phyloP scores from a whole-genome alignment of 2,329 filamentous ascomycete genomes.

The Zasmidium angulare region DNA sequence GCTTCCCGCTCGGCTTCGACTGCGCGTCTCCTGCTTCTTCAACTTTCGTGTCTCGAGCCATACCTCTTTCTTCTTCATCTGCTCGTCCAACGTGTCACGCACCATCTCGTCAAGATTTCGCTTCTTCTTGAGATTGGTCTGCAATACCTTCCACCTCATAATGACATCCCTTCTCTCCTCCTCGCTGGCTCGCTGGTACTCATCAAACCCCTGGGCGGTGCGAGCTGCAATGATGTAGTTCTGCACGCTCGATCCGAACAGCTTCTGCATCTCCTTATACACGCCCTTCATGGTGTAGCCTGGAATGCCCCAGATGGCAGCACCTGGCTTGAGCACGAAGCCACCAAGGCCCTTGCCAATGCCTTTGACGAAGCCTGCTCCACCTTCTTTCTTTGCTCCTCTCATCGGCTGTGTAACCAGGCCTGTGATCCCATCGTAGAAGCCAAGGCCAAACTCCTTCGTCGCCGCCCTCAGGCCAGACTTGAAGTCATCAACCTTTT shows the following conservation, averaged over 20 bases:
- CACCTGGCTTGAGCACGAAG: slow-evolving; percentile 70
- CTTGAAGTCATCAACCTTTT: slow-evolving; percentile 74
- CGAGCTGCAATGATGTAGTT: slow-evolving; percentile 79
- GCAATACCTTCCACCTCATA: slow-evolving; percentile 61
- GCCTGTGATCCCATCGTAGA: slow-evolving; percentile 75
- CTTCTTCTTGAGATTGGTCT: slow-evolving; percentile 59
- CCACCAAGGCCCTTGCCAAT: slow-evolving; percentile 78
- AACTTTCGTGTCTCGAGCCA: slow-evolving; percentile 12
- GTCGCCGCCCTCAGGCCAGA: slow-evolving; percentile 72
- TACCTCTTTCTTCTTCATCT: slow-evolving; percentile 32
- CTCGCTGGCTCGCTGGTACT: slow-evolving; percentile 54
- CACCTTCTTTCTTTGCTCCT: slow-evolving; percentile 63
- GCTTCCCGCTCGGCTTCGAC: slow-evolving; percentile 1
- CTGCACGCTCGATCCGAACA: slow-evolving; percentile 68
- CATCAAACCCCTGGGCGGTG: slow-evolving; percentile 71
- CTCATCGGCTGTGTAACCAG: slow-evolving; percentile 70
- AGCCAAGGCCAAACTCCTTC: slow-evolving; percentile 67
- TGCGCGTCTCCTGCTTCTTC: slow-evolving; percentile 14
- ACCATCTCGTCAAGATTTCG: slow-evolving; percentile 57
- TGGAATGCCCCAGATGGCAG: slow-evolving; percentile 57
- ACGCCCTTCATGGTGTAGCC: slow-evolving; percentile 78
- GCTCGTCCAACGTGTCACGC: slow-evolving; percentile 42
- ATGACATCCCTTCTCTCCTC: slow-evolving; percentile 67
- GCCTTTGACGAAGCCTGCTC: slow-evolving; percentile 69
- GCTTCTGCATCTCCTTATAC: slow-evolving; percentile 68